Evolutionary conservation across 78 protist genomes (phyloP).

Genomic region (Planoprotostelium fungivorum): DNA sequence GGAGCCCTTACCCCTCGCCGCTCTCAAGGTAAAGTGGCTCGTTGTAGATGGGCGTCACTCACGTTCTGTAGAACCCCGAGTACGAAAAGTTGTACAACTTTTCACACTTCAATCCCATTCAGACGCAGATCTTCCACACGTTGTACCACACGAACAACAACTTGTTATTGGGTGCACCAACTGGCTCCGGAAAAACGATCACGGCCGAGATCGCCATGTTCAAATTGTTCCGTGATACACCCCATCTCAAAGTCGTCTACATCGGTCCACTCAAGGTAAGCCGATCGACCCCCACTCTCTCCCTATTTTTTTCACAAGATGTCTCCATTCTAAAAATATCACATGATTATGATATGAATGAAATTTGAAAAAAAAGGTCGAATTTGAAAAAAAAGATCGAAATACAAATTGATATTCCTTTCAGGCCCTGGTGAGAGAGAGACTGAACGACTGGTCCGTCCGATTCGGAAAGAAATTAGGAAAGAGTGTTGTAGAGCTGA

Average conservation of each 20-base stretch:
- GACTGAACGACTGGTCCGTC: conserved; percentile 39
- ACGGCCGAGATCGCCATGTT: conserved; percentile 95
- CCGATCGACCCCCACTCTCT: not conserved
- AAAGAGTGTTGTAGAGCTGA: conserved; percentile 88
- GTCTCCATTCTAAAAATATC: not conserved
- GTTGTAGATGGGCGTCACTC: not conserved
- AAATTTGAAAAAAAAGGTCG: too few species aligned
- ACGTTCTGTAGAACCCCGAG: not conserved
- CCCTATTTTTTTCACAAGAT: not conserved
- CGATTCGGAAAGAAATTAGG: conserved; percentile 66
- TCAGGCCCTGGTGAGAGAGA: conserved; percentile 27
- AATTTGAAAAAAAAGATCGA: too few species aligned
- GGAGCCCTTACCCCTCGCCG: conserved; percentile 79
- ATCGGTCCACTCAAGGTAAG: conserved; percentile 39
- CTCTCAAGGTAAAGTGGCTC: conserved; percentile 32
- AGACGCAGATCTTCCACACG: conserved; percentile 87
- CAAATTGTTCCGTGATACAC: conserved; percentile 36
- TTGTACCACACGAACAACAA: conserved; percentile 75
- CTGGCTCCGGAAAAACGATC: conserved; percentile 95
- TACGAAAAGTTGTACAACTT: conserved; percentile 18
- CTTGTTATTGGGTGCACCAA: conserved; percentile 90
- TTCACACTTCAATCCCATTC: conserved; percentile 85
- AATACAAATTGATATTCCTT: not conserved
- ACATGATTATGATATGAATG: too few species aligned
- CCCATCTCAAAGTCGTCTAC: conserved; percentile 45